Evolutionary conservation across 164 flowering plant genomes (phyloP), one percentile per base, ranked within the genome.

Genomic region (Brasenia schreberi): DNA sequence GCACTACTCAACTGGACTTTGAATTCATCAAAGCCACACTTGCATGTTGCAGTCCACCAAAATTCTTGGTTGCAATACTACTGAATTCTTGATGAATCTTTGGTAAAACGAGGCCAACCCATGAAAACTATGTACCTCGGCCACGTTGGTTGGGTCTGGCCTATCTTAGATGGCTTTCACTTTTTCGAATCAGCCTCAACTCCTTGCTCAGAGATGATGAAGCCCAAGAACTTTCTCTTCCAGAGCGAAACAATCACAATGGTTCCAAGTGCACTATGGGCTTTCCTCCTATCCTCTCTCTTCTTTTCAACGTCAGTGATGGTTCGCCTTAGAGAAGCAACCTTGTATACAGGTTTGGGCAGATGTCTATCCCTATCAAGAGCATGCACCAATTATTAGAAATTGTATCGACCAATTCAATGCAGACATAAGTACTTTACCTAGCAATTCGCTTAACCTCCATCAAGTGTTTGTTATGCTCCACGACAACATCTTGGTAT

Each of bases 251-350:
- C 56, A 14, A 68, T 74, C 0, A 77, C 63, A 58, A 75, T 74
- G 70, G 82, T 85, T 64, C 96, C 96, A 0, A 92, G 91, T 42
- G 92, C 89, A 72, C 97, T 87, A 71, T 93, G 97, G 64, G 94
- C 97, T 73, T 77, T 83, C 67, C 87, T 82, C 76, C 85, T 88
- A 56, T 83, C 88, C 42, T 79, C 85, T 76, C 88, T 93, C 78
- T 77, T 81, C 71, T 76, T 87, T 56, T 77, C 80, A 5, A 92
- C 81, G 7, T 87, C 94, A 17, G 64, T 64, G 76, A 86, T 81
- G 1, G 72, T 73, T 19, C 87, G 88, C 49, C 82, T 76, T 5
- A 84, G 81, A 0, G 64, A 16, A 18, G 69, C 69, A 0, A 96
- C 94, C 76, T 85, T 93, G 81, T 74, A 89, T 79, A 89, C 81